Conservation (phyloP, 345 rosid species). For the Theobroma cacao region DNA sequence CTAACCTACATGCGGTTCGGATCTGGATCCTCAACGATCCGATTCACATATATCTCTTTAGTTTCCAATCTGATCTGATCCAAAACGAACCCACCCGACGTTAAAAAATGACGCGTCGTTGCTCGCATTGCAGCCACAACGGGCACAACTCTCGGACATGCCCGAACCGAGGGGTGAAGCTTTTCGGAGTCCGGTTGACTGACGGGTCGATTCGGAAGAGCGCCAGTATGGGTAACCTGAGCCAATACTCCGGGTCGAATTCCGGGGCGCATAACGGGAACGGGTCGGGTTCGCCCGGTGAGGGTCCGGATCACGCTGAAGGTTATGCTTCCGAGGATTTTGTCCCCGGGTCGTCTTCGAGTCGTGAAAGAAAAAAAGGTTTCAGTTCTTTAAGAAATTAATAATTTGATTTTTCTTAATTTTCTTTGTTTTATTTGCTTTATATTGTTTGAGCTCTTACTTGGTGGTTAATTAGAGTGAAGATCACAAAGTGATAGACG, state of each 20-base stretch:
- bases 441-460: not conserved
- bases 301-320: constrained; percentile 67
- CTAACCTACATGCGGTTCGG: constrained; percentile 9
- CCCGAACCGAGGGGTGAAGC: constrained; percentile 91
- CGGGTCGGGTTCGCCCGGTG: constrained; percentile 64
- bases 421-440: not conserved
- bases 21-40: constrained; percentile 18
- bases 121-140: constrained; percentile 98
- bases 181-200: constrained; percentile 90
- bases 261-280: constrained; percentile 36
- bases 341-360: constrained; percentile 86
- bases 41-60: not conserved
- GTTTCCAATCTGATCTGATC: constrained; percentile 1
- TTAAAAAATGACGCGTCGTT: constrained; percentile 78
- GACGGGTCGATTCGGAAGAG: constrained; percentile 97
- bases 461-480: not conserved
- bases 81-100: constrained; percentile 8
- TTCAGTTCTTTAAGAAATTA: not conserved
- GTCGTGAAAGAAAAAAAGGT: constrained; percentile 98
- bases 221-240: constrained; percentile 94
- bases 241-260: constrained; percentile 61
- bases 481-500: too few relatives aligned
- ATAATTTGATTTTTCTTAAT: not conserved
- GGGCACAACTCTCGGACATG: constrained; percentile 99
- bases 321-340: constrained; percentile 98